Evolutionary conservation across 176 grass and related monocot species (phyloP).

Genomic region (Sorghum bicolor): DNA sequence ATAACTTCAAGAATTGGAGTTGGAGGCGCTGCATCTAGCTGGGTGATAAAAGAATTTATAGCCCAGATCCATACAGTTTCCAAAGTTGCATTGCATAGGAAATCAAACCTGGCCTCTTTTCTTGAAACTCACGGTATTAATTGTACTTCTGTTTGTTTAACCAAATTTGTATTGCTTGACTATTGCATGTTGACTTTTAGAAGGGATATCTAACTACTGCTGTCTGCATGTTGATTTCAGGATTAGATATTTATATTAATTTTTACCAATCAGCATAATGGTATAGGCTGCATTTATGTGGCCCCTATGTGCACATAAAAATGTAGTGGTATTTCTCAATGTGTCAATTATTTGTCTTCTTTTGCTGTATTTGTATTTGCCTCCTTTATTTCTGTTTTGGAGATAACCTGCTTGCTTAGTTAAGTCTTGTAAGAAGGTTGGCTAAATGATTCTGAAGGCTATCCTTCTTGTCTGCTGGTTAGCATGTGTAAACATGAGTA

Average conservation of each 20-base stretch:
- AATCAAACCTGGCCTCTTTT: slow-evolving; percentile 77
- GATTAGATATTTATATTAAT: background rate
- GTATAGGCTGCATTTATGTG: slow-evolving; percentile 12
- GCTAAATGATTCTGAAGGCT: background rate
- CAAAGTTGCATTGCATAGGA: slow-evolving; percentile 77
- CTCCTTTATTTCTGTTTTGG: slow-evolving; percentile 10
- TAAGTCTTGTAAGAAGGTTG: background rate
- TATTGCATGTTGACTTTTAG: background rate
- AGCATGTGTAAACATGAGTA: background rate
- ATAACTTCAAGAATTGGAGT: slow-evolving; percentile 89
- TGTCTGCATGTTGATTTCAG: background rate
- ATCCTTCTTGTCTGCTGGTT: background rate
- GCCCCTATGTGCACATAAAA: background rate
- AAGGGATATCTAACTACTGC: background rate
- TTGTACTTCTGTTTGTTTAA: background rate
- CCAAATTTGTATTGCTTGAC: background rate
- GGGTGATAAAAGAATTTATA: slow-evolving; percentile 96
- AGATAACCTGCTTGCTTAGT: slow-evolving; percentile 5
- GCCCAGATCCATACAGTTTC: slow-evolving; percentile 87
- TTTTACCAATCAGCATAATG: background rate
- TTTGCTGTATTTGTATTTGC: background rate
- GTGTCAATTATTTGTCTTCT: background rate
- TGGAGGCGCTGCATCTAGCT: slow-evolving; percentile 84
- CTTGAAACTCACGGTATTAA: slow-evolving; percentile 82
- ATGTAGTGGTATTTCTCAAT: slow-evolving; percentile 7